phyloP scores from a whole-genome alignment of 2,329 filamentous ascomycete genomes.

The Kalaharituber pfeilii region DNA sequence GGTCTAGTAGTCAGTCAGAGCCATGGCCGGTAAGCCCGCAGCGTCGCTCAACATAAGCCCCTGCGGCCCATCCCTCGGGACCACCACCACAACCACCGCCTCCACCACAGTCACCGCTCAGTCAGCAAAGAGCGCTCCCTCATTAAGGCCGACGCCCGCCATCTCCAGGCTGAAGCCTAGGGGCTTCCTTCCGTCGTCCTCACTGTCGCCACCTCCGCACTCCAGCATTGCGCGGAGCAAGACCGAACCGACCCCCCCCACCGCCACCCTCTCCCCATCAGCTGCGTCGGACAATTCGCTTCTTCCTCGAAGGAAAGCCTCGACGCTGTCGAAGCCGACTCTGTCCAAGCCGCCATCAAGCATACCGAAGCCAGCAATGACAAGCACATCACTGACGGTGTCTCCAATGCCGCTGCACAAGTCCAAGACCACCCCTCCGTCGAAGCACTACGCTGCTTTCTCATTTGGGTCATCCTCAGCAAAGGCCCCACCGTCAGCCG shows the following conservation, averaged over 20 bases:
- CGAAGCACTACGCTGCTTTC: not conserved
- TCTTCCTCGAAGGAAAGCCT: not conserved
- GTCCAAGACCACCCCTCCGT: not conserved
- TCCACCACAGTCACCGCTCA: not conserved
- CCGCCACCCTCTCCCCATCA: not conserved
- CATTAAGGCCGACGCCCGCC: not conserved
- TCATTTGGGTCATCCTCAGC: not conserved
- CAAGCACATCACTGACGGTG: not conserved
- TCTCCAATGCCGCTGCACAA: not conserved
- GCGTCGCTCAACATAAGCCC: not conserved
- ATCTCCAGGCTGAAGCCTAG: conserved; percentile 1
- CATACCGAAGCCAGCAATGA: not conserved
- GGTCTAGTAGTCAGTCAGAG: not conserved
- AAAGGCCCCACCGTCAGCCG: not conserved
- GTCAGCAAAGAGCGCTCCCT: not conserved
- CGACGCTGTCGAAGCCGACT: not conserved
- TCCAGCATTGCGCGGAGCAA: not conserved
- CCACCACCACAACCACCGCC: not conserved
- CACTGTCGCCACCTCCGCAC: not conserved
- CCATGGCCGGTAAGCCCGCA: not conserved
- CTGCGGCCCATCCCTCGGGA: not conserved
- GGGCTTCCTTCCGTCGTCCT: not conserved
- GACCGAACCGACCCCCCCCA: not conserved
- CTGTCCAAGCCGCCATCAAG: not conserved
- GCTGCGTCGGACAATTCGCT: not conserved